These are phyloP conservation scores for Dorcoceras hygrometricum DNA, from an alignment of 257 asterid genomes.

Conservation along the genomic window DNA sequence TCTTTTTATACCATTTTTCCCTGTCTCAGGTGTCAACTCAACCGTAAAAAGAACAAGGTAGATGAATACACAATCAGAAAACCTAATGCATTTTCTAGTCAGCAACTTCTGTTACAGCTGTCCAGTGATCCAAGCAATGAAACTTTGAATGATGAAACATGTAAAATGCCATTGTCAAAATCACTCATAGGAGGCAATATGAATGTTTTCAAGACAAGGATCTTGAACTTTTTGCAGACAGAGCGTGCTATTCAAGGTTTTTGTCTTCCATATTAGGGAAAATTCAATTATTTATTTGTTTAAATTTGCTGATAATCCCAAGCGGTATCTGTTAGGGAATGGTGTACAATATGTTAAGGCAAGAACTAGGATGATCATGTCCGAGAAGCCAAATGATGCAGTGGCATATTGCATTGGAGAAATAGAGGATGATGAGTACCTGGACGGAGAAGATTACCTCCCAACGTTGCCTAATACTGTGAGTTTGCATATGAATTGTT, in stretches of 20 bases:
- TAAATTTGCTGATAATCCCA: slow-evolving; percentile 28
- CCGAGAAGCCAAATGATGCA: slow-evolving; percentile 80
- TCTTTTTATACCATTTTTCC: slow-evolving; percentile 22
- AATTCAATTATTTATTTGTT: slow-evolving; percentile 3
- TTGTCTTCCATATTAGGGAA: slow-evolving; percentile 23
- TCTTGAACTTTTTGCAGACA: slow-evolving; percentile 52
- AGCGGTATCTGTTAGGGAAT: slow-evolving; percentile 57
- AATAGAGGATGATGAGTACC: slow-evolving; percentile 61
- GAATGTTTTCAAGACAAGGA: slow-evolving; percentile 74
- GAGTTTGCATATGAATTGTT: slow-evolving; percentile 36
- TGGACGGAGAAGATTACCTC: slow-evolving; percentile 75
- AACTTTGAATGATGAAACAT: slow-evolving; percentile 60
- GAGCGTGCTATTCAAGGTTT: slow-evolving; percentile 82
- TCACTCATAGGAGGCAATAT: slow-evolving; percentile 78
- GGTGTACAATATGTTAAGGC: slow-evolving; percentile 53
- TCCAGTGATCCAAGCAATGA: slow-evolving; percentile 63
- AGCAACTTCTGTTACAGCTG: slow-evolving; percentile 40
- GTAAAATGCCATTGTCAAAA: slow-evolving; percentile 72
- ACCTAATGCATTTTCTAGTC: slow-evolving; percentile 42
- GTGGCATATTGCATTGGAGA: slow-evolving; percentile 90
- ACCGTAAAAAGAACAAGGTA: slow-evolving; percentile 68
- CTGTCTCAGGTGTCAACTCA: slow-evolving; percentile 66
- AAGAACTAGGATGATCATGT: slow-evolving; percentile 78
- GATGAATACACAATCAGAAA: slow-evolving; percentile 54
- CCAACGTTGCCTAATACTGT: slow-evolving; percentile 92